A percentile compares a stretch with the other conserved stretches of the same genome.
These are phyloP conservation scores for Botryobasidium botryosum DNA, from an alignment of 768 basidiomycete genomes.

Conservation along the genomic window DNA sequence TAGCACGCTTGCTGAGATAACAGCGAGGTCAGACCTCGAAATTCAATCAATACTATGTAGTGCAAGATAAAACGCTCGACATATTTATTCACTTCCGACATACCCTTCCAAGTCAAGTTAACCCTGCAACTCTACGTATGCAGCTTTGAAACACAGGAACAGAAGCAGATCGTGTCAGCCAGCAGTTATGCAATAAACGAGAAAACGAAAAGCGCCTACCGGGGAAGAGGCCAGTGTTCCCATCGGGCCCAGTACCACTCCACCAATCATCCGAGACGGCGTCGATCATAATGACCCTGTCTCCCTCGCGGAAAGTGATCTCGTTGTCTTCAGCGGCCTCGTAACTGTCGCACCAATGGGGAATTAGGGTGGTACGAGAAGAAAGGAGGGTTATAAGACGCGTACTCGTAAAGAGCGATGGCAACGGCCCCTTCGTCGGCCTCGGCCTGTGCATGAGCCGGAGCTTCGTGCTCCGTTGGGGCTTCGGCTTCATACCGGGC, in stretches of 20 bases:
- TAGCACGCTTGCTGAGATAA: too few relatives aligned
- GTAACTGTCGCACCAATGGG: conserved; percentile 57
- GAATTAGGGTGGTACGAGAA: conserved; percentile 8
- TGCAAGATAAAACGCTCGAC: too few relatives aligned
- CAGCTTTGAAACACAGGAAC: conserved; percentile 20
- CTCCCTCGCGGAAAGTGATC: conserved; percentile 68
- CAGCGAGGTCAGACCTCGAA: too few relatives aligned
- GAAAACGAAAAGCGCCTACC: conserved; percentile 28
- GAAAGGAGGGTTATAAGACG: conserved; percentile 7
- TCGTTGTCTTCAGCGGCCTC: conserved; percentile 89
- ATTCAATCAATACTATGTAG: too few relatives aligned
- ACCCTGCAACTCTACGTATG: conserved; percentile 16
- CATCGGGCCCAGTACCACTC: conserved; percentile 44
- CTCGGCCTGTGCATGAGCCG: conserved; percentile 24
- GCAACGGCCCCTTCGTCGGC: conserved; percentile 45
- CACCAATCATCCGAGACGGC: conserved; percentile 80
- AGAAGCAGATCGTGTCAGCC: conserved; percentile 14
- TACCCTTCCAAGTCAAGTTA: too few relatives aligned
- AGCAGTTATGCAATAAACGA: conserved; percentile 11
- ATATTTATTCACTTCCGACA: too few relatives aligned
- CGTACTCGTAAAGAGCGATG: conserved; percentile 56
- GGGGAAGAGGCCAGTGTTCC: conserved; percentile 56
- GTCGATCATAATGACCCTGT: conserved; percentile 61
- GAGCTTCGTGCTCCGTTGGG: conserved; percentile 26
- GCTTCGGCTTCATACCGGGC: neutral